phyloP scores from a whole-genome alignment of 2,329 filamentous ascomycete species.

The Dendryphion nanum region DNA sequence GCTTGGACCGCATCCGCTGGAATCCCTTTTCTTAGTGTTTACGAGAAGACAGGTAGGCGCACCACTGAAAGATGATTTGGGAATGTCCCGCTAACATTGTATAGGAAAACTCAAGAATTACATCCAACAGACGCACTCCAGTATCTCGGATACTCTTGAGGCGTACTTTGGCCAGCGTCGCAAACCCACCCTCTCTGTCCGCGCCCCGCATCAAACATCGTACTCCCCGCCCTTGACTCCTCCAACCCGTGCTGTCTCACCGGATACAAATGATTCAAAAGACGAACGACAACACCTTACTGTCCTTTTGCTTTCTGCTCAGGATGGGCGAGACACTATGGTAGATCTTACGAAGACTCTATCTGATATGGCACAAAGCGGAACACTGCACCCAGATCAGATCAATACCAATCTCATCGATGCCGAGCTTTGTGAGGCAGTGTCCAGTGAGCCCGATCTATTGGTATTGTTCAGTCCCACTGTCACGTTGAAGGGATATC shows the following conservation, averaged over 20 bases:
- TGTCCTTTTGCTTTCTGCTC: conserved; percentile 78
- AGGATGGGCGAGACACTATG: conserved; percentile 89
- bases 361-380: conserved; percentile 89
- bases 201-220: conserved; percentile 67
- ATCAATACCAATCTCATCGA: conserved; percentile 86
- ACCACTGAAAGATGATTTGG: neutral
- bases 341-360: conserved; percentile 95
- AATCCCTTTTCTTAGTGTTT: conserved; percentile 83
- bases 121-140: conserved; percentile 78
- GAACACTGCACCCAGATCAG: conserved; percentile 76
- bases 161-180: conserved; percentile 75
- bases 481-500: conserved; percentile 85
- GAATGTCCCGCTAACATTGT: neutral
- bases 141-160: conserved; percentile 74
- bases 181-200: conserved; percentile 69
- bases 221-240: conserved; percentile 51
- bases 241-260: conserved; percentile 30
- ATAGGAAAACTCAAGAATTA: conserved; percentile 85
- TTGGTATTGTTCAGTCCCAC: conserved; percentile 82
- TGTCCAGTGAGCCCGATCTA: conserved; percentile 88
- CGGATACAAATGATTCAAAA: conserved; percentile 40
- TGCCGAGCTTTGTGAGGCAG: conserved; percentile 73
- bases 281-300: conserved; percentile 47
- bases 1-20: conserved; percentile 92
- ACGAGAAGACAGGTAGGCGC: conserved; percentile 79